phyloP scores from a whole-genome alignment of 208 protist species.

The Borovskyia barvae region DNA sequence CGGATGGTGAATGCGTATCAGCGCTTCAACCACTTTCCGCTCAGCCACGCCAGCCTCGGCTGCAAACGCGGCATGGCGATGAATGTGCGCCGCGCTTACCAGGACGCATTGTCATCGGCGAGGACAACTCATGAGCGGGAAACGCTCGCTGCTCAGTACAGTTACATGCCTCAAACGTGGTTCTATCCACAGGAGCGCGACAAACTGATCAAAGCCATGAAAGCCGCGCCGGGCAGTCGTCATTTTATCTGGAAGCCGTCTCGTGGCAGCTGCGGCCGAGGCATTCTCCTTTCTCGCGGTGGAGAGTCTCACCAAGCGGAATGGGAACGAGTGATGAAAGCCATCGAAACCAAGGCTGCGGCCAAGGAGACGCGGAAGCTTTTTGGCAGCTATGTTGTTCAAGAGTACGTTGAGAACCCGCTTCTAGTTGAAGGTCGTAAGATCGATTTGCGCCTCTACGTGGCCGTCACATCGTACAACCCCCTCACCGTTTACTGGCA shows the following conservation, averaged over 20 bases:
- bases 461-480: constrained; percentile 89
- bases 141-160: constrained; percentile 25
- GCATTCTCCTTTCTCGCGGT: constrained; percentile 73
- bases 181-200: constrained; percentile 75
- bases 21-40: constrained; percentile 88
- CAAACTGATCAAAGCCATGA: constrained; percentile 38
- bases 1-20: constrained; percentile 32
- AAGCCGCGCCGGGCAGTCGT: constrained; percentile 16
- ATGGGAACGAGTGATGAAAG: constrained; percentile 51
- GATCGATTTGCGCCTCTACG: constrained; percentile 95
- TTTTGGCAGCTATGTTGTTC: constrained; percentile 82
- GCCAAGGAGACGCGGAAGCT: constrained; percentile 18
- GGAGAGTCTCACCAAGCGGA: constrained; percentile 30
- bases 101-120: constrained; percentile 1
- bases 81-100: constrained; percentile 33
- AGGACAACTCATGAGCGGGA: constrained; percentile 1
- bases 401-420: constrained; percentile 94
- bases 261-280: constrained; percentile 86
- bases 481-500: constrained; percentile 89
- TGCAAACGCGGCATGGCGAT: constrained; percentile 83
- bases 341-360: constrained; percentile 49
- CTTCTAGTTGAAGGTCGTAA: constrained; percentile 93
- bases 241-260: constrained; percentile 91
- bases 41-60: constrained; percentile 74
- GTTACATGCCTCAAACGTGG: constrained; percentile 80